Evolutionary conservation across 306 rosid genomes (phyloP), one percentile per base, ranked within the genome.

Genomic region (Mimosa pudica): DNA sequence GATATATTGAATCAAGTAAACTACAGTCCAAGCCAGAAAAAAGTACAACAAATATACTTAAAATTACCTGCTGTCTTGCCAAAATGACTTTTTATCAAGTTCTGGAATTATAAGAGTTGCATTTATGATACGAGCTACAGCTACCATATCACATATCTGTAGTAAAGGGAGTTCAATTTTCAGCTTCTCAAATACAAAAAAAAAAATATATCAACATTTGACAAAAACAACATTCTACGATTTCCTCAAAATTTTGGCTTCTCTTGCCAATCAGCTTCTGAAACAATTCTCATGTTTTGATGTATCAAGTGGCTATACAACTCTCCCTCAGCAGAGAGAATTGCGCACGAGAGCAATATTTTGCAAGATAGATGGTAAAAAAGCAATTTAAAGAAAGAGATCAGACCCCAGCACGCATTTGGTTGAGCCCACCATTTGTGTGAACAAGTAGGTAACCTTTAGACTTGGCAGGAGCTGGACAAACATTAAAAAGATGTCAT

Each of bases 111-210:
- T 94, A 68, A 95, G 98, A 78, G 98, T 91, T 11, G 98, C 98
- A 65, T 95, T 90, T 86, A 95, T 89, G 71, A 95, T 86, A 54
- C 90, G 95, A 72, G 98, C 94, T 83, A 95, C 89, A 66, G 97
- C 98, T 54, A 95, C 98, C 98, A 95, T 95, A 83, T 95, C 97
- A 77, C 98, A 95, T 85, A 95, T 95, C 98, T 95, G 91, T 83
- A 85, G 70, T 46, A 45, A 72, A 80, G 73, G 77, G 33, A 85
- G 64, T 67, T 80, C 73, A 35, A 45, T 42, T 70, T 70, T 88
- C 62, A 86, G 79, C 74, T 83, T 76, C 57, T 16, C 63, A 42
- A 46, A 36, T 72, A 24, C 47, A 73, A 54, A 30, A 10, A 73
- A 62, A 62, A 79, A 75, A 18, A 60, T 35, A 75, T 64, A 82